These are phyloP conservation scores for Hanseniaspora gamundiae DNA, from an alignment of 1,139 yeast genomes.

Conservation along the genomic window DNA sequence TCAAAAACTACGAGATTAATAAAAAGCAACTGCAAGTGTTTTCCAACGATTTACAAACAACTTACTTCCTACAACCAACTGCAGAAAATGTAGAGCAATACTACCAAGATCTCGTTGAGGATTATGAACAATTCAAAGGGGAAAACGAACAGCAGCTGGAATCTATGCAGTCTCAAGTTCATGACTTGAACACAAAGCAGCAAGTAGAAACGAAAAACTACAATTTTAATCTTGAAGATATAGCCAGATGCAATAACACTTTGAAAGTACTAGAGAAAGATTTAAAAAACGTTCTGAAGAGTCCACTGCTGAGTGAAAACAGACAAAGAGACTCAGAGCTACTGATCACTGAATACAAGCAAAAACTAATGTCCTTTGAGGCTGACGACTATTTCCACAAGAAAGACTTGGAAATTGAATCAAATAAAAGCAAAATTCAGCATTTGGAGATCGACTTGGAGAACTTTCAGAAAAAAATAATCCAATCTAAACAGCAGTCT, in stretches of 20 bases:
- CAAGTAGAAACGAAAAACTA: not conserved
- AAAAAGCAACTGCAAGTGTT: slow-evolving; percentile 14
- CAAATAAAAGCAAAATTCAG: slow-evolving; percentile 30
- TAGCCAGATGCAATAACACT: not conserved
- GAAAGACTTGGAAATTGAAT: slow-evolving; percentile 29
- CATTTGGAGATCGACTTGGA: slow-evolving; percentile 45
- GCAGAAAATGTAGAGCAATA: not conserved
- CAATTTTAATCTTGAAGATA: not conserved
- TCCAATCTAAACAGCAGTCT: slow-evolving; percentile 43
- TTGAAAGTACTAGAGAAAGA: slow-evolving; percentile 15
- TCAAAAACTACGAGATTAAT: slow-evolving; percentile 28
- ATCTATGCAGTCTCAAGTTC: not conserved
- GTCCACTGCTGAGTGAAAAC: not conserved
- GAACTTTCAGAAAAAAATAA: slow-evolving; percentile 37
- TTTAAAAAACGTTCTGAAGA: slow-evolving; percentile 5
- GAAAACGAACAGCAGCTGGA: not conserved
- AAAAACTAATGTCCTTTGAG: slow-evolving; percentile 18
- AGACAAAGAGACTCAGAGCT: slow-evolving; percentile 15
- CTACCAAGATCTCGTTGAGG: slow-evolving; percentile 1
- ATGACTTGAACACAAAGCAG: not conserved
- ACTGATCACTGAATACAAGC: slow-evolving; percentile 24
- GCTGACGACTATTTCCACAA: slow-evolving; percentile 22
- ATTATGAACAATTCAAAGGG: slow-evolving; percentile 1
- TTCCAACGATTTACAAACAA: not conserved
- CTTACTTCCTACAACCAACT: not conserved